Evolutionary conservation across 257 asterid species (phyloP).

Genomic region (Agastache rugosa): DNA sequence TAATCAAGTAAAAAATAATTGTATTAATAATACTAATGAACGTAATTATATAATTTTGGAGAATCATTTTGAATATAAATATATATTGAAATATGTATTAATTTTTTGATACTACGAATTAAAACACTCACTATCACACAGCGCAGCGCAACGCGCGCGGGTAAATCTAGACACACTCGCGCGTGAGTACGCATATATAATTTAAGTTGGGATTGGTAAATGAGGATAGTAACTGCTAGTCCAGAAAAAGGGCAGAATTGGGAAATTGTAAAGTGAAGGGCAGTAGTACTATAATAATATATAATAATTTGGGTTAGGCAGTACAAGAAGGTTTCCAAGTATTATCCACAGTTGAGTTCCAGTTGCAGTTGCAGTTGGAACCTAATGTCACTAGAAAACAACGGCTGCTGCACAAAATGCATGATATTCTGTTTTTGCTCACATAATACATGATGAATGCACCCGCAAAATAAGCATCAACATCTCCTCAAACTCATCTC

Average conservation of each 20-base stretch:
- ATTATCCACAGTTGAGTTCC: not conserved
- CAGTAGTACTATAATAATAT: not conserved
- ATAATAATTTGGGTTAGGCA: not conserved
- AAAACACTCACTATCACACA: too few relatives aligned
- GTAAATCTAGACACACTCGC: too few relatives aligned
- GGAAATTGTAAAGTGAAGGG: slow-evolving; percentile 17
- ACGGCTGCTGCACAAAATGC: slow-evolving; percentile 38
- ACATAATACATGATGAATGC: slow-evolving; percentile 19
- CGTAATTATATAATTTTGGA: too few relatives aligned
- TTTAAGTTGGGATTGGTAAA: not conserved
- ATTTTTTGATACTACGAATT: too few relatives aligned
- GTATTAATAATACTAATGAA: too few relatives aligned
- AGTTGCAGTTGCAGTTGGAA: not conserved
- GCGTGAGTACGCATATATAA: too few relatives aligned
- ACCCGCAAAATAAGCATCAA: slow-evolving; percentile 22
- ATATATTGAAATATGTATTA: too few relatives aligned
- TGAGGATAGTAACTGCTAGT: not conserved
- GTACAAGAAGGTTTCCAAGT: slow-evolving; percentile 32
- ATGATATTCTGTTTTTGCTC: slow-evolving; percentile 39
- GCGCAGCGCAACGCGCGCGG: too few relatives aligned
- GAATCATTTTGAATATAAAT: too few relatives aligned
- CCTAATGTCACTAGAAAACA: slow-evolving; percentile 25
- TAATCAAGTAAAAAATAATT: too few relatives aligned
- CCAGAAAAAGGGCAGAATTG: slow-evolving; percentile 24
- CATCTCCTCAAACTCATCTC: slow-evolving; percentile 11